These are phyloP conservation scores for Gastrolobium bilobum DNA, from an alignment of 306 rosid genomes.

Conservation along the genomic window DNA sequence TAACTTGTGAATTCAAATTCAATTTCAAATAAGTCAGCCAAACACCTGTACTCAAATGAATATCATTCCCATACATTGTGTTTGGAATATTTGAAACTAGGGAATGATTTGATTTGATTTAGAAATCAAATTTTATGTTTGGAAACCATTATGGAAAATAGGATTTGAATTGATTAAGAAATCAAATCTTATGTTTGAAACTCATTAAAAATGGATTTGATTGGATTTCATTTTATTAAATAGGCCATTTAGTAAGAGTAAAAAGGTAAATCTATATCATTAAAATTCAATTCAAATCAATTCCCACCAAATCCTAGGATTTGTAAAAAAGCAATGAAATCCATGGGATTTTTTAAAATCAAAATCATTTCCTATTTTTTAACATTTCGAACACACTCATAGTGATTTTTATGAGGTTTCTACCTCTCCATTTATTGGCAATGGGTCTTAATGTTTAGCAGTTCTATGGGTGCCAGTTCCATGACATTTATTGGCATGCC, in stretches of 20 bases:
- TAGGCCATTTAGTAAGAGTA: neutral
- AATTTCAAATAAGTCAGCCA: slow-evolving; percentile 1
- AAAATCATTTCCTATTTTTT: slow-evolving; percentile 16
- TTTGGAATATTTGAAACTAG: slow-evolving; percentile 10
- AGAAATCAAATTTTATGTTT: neutral
- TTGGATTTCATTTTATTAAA: neutral
- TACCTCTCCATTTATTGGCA: neutral
- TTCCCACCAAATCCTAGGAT: neutral
- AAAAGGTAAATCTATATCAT: neutral
- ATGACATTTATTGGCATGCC: too few species aligned
- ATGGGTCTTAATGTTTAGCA: neutral
- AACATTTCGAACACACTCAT: neutral
- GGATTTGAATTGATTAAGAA: neutral
- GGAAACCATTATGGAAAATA: neutral
- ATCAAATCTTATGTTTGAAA: neutral
- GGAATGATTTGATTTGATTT: neutral
- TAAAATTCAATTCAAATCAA: neutral
- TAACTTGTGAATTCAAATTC: slow-evolving; percentile 19
- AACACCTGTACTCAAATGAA: slow-evolving; percentile 19
- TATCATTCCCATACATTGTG: neutral
- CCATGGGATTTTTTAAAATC: neutral
- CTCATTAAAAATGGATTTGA: neutral
- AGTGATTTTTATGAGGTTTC: neutral
- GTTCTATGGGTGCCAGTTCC: neutral
- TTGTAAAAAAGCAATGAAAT: neutral